Evolutionary conservation across 23 red algal genomes (phyloP).

Genomic region (Chondrus crispus): DNA sequence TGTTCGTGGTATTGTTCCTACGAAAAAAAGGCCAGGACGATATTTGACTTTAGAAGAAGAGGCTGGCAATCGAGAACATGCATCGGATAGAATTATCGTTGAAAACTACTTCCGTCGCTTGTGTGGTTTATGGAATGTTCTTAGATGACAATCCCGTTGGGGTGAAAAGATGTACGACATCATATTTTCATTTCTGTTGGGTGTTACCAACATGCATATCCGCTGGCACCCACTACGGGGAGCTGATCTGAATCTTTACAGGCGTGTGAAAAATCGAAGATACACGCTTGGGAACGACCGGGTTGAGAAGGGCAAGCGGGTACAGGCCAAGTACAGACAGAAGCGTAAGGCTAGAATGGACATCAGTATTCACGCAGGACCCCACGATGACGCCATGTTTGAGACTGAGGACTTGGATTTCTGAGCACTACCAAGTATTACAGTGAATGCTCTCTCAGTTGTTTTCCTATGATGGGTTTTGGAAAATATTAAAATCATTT

Average conservation of each 20-base stretch:
- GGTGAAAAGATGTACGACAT: background rate
- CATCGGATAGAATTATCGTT: background rate
- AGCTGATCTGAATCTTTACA: background rate
- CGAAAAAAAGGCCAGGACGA: background rate
- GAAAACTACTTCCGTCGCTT: background rate
- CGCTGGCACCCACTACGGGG: conserved; percentile 1
- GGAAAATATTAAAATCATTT: too few relatives aligned
- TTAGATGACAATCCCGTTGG: background rate
- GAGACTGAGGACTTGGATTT: too few relatives aligned
- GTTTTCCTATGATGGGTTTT: too few relatives aligned
- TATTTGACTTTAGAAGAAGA: background rate
- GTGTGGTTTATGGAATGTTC: background rate
- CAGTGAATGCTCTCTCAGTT: too few relatives aligned
- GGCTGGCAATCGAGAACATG: background rate
- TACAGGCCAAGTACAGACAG: background rate
- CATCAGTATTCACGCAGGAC: background rate
- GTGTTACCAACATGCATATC: background rate
- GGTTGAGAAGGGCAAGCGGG: background rate
- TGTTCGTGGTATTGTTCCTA: background rate
- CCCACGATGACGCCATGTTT: too few relatives aligned
- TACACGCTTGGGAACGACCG: background rate
- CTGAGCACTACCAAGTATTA: too few relatives aligned
- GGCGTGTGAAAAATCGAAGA: background rate
- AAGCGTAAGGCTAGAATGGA: background rate
- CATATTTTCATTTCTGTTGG: background rate